Conservation (phyloP, 2,329 filamentous ascomycete genomes). For the Thelonectria discophora region DNA sequence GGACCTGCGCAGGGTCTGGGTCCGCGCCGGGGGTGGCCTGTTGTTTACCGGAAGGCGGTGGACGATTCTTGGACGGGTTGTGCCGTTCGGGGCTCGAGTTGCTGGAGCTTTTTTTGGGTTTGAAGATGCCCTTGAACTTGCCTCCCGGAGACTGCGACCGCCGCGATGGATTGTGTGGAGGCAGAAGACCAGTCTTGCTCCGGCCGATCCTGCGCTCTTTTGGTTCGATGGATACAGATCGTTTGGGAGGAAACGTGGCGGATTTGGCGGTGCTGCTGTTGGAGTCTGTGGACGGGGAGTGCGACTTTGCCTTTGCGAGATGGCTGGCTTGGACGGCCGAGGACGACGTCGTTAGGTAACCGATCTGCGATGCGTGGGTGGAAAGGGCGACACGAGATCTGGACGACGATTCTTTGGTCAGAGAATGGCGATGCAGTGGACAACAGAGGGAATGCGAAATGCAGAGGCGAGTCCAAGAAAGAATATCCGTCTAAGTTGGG, state of each 20-base stretch:
- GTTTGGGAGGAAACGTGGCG: conserved; percentile 37
- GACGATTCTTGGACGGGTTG: conserved; percentile 30
- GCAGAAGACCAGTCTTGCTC: conserved; percentile 40
- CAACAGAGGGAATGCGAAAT: not conserved
- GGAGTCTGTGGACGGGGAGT: conserved; percentile 34
- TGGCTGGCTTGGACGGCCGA: conserved; percentile 69
- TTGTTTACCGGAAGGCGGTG: conserved; percentile 31
- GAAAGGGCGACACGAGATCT: conserved; percentile 50
- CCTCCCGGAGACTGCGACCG: conserved; percentile 75
- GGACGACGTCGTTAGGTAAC: conserved; percentile 74
- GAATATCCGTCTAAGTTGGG: not conserved
- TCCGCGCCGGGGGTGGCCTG: conserved; percentile 33
- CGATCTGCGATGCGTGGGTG: conserved; percentile 71
- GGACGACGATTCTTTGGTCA: conserved; percentile 38
- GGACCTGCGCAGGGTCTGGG: conserved; percentile 32
- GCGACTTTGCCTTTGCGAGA: conserved; percentile 42
- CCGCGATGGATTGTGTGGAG: conserved; percentile 53
- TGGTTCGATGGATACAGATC: conserved; percentile 38
- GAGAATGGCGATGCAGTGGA: conserved; percentile 21
- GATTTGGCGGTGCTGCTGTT: conserved; percentile 40
- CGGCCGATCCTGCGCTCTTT: conserved; percentile 40
- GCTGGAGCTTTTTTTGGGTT: conserved; percentile 36
- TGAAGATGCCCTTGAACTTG: conserved; percentile 75
- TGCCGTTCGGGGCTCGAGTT: conserved; percentile 38
- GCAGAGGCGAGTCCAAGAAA: not conserved